Evolutionary conservation across 129 eudicot species (phyloP), one percentile per base, ranked within the genome.

Genomic region (Pulicaria dysenterica): DNA sequence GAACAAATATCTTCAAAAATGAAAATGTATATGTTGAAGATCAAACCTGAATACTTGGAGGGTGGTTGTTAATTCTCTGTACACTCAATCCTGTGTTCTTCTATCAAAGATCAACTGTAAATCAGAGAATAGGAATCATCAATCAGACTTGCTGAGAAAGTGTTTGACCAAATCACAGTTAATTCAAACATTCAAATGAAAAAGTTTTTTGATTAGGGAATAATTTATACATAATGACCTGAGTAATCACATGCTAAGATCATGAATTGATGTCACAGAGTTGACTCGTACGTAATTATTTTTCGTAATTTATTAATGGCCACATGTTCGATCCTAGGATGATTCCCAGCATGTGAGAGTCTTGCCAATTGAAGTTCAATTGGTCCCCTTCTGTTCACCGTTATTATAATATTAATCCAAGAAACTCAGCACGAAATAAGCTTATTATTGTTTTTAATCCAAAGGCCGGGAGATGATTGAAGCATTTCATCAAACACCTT

Each of bases 181-280:
- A 17, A 49, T 41, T 24, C 55, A 74, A 50, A 47, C 34, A 37
- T 46, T 6, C 56, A 63, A 17, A 74, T 63, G 51, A 11, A 12
- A 14, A 17, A 37, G 14, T 47, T 65, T 65, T 66, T 43, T 55
- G 43, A 55, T 59, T 44, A 66, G 42, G 73, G 24, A 58, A 46
- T n/a, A 57, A 56, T 8, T 67, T 34, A 38, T 47, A 11, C 43
- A 17, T 37, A 5, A 13, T 37, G 39, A 62, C 70, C 48, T 64
- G 41, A 63, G 51, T 19, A 42, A 37, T 56, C 66, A 64, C 66
- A 51, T 74, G 56, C 56, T 55, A 6, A 41, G 34, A 31, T 12
- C 56, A 64, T 74, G 65, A 53, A 12, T 19, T 7, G 61, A 24
- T 40, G 45, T 50, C 53, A 40, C 15, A 63, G 36, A 64, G 79